A percentile compares a stretch with the other conserved stretches of the same genome.
Conservation (phyloP, 495 filamentous ascomycete genomes). For the Hapsidospora chrysogenum region DNA sequence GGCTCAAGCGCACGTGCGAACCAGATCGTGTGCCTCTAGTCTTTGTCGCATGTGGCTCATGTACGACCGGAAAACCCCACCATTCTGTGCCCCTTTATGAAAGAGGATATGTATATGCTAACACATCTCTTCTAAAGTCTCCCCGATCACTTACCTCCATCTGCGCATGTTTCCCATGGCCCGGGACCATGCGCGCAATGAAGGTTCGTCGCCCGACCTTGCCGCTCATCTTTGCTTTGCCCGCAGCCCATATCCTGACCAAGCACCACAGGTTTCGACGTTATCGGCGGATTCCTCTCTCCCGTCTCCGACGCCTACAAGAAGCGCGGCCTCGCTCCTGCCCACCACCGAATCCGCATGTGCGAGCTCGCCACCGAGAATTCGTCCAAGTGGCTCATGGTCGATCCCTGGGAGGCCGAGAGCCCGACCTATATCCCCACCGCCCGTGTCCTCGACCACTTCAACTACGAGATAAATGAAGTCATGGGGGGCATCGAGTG, state of each 20-base stretch:
- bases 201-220: neutral
- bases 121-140: slow-evolving; percentile 2
- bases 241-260: no score
- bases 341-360: slow-evolving; percentile 50
- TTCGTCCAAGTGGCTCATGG: slow-evolving; percentile 61
- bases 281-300: slow-evolving; percentile 69
- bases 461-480: slow-evolving; percentile 74
- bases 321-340: slow-evolving; percentile 69
- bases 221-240: neutral
- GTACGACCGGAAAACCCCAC: no score
- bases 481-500: slow-evolving; percentile 57
- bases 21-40: slow-evolving; percentile 52
- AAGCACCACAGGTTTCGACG: slow-evolving; percentile 63
- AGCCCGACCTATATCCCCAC: slow-evolving; percentile 68
- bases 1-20: slow-evolving; percentile 46
- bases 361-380: slow-evolving; percentile 67
- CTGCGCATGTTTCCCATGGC: slow-evolving; percentile 93
- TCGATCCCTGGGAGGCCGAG: slow-evolving; percentile 18
- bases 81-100: no score
- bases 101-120: no score
- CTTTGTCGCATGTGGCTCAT: slow-evolving; percentile 70
- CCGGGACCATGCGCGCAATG: slow-evolving; percentile 48
- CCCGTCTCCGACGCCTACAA: slow-evolving; percentile 74
- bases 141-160: slow-evolving; percentile 69
- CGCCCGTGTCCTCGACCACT: slow-evolving; percentile 75